Conservation (phyloP, 306 rosid genomes). For the Gastrolobium bilobum region DNA sequence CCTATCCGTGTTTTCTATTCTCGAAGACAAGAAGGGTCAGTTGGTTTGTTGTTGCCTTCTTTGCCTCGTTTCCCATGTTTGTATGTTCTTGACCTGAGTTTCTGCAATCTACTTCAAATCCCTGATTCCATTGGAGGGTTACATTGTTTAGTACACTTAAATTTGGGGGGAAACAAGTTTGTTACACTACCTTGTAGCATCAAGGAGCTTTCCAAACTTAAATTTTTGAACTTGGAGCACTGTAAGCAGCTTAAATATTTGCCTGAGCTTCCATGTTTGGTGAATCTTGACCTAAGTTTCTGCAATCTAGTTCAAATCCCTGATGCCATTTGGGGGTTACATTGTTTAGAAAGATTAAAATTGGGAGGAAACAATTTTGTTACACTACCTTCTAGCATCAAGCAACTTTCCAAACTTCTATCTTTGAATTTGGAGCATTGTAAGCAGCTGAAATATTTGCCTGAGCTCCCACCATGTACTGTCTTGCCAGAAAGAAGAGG, state of each 20-base stretch:
- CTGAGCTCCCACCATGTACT: background rate
- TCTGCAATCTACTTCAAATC: constrained; percentile 33
- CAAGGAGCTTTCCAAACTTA: constrained; percentile 4
- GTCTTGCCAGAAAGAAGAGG: accelerated
- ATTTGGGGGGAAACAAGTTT: constrained; percentile 25
- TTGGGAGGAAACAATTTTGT: constrained; percentile 30
- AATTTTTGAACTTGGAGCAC: background rate
- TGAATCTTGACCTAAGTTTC: background rate
- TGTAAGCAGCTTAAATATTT: constrained; percentile 11
- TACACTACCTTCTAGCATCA: background rate
- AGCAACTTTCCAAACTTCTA: constrained; percentile 5
- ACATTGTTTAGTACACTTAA: background rate
- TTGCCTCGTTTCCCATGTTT: background rate
- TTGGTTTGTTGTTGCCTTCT: background rate
- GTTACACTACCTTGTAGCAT: constrained; percentile 1
- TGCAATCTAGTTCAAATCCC: constrained; percentile 25
- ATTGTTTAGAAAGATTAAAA: background rate
- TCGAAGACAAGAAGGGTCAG: background rate
- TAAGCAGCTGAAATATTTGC: constrained; percentile 7
- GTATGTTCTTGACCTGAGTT: background rate
- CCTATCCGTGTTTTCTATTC: background rate
- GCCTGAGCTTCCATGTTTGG: constrained; percentile 20
- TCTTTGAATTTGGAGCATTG: constrained; percentile 17
- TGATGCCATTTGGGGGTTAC: constrained; percentile 13
- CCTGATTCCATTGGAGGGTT: constrained; percentile 31